These are phyloP conservation scores for Cytospora mali DNA, from an alignment of 2,329 filamentous ascomycete species.

Conservation along the genomic window DNA sequence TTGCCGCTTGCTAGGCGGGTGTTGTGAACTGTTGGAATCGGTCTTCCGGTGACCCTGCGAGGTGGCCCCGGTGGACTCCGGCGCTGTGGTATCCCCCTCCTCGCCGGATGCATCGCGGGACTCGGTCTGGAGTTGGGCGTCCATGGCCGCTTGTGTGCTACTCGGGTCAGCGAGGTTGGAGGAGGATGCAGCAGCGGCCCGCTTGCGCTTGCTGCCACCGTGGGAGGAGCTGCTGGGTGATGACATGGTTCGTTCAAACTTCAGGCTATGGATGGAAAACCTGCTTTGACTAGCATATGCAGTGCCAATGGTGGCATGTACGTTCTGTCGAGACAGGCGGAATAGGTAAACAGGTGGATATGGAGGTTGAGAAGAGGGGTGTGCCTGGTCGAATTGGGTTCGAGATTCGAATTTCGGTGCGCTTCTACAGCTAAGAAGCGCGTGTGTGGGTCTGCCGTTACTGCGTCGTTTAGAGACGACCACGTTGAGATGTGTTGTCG, in stretches of 20 bases:
- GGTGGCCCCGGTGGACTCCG: slow-evolving; percentile 52
- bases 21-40: slow-evolving; percentile 44
- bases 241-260: slow-evolving; percentile 51
- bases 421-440: slow-evolving; percentile 14
- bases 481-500: slow-evolving; percentile 5
- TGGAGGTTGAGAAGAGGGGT: slow-evolving; percentile 9
- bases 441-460: slow-evolving; percentile 11
- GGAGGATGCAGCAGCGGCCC: slow-evolving; percentile 59
- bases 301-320: neutral
- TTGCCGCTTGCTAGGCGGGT: slow-evolving; percentile 74
- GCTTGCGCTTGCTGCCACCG: slow-evolving; percentile 75
- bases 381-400: slow-evolving; percentile 14
- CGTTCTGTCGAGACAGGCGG: slow-evolving; percentile 7
- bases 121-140: slow-evolving; percentile 65
- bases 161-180: slow-evolving; percentile 36
- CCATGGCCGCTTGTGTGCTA: slow-evolving; percentile 45
- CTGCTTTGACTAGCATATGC: neutral
- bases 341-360: slow-evolving; percentile 4
- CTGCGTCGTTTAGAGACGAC: slow-evolving; percentile 7
- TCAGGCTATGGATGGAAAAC: slow-evolving; percentile 9
- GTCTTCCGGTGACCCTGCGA: slow-evolving; percentile 59
- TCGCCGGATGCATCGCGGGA: slow-evolving; percentile 83
- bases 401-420: slow-evolving; percentile 22
- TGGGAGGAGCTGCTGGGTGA: slow-evolving; percentile 56
- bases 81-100: slow-evolving; percentile 74